Percentiles rank a stretch among this genome's conserved stretches.
Evolutionary conservation across 495 filamentous ascomycete species (phyloP).

Genomic region (Jackrogersella multiformis): DNA sequence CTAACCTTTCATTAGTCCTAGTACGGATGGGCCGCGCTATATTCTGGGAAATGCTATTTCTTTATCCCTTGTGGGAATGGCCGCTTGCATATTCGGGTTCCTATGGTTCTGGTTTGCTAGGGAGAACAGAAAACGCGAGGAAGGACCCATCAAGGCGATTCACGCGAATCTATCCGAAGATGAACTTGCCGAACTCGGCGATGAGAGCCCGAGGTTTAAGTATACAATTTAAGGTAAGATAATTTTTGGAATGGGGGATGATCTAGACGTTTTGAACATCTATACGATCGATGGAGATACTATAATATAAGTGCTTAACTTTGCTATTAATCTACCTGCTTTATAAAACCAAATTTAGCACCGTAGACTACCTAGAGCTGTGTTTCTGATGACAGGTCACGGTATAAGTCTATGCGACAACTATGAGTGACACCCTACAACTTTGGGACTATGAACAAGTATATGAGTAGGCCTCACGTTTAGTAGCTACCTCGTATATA

Average conservation of each 20-base stretch:
- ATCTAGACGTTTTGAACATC: background rate
- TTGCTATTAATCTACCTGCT: too few species aligned
- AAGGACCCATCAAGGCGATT: slow-evolving; percentile 62
- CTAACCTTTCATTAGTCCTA: slow-evolving; percentile 43
- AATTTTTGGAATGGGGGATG: background rate
- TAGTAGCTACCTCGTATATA: too few species aligned
- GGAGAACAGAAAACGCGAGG: slow-evolving; percentile 64
- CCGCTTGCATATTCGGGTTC: slow-evolving; percentile 56
- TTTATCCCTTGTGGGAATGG: slow-evolving; percentile 61
- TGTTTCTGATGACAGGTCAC: too few species aligned
- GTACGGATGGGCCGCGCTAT: slow-evolving; percentile 56
- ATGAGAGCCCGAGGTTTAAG: slow-evolving; percentile 69
- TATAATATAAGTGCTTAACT: too few species aligned
- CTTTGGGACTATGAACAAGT: too few species aligned
- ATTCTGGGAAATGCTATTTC: slow-evolving; percentile 65
- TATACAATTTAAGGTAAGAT: slow-evolving; percentile 63
- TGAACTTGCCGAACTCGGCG: slow-evolving; percentile 74
- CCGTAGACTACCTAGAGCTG: too few species aligned
- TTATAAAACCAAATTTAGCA: too few species aligned
- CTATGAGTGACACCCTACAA: too few species aligned
- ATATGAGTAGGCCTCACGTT: too few species aligned
- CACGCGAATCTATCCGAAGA: slow-evolving; percentile 68
- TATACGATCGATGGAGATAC: background rate
- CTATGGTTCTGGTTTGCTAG: slow-evolving; percentile 65
- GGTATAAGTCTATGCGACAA: too few species aligned